Evolutionary conservation across 768 basidiomycete species (phyloP), one percentile per base, ranked within the genome.

Genomic region (Podaxis sp.): DNA sequence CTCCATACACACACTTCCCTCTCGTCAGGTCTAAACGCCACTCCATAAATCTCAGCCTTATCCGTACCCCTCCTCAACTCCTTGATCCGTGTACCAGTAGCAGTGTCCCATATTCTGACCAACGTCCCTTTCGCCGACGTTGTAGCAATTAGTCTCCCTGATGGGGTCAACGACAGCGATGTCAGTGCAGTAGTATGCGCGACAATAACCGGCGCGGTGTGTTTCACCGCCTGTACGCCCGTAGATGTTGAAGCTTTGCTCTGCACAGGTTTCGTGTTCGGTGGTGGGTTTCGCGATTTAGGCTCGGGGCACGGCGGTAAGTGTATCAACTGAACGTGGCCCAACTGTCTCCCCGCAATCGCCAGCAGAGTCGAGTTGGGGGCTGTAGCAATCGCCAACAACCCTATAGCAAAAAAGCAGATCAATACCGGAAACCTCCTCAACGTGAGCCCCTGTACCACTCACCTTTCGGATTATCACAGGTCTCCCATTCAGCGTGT

Each of bases 1-100:
- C 93, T 95, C 90, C 93, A 94, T 10, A 93, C 94, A 69, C 91
- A 93, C 0, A 96, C 77, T 67, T 95, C 92, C 62, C 82, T 84
- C 69, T 96, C 95, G 67, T 94, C 93, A 3, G 87, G 88, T 40
- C 94, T 83, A 74, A 96, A 94, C 12, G 90, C 88, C 20, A 95
- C 90, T 2, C 93, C 93, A 73, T 94, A 96, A 49, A 96, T 95
- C 69, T 91, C 88, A 30, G 95, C 95, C 69, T 92, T 89, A 74
- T 97, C 95, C 17, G 90, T 84, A 8, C 95, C 95, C 71, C 95
- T 82, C 61, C 95, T 79, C 30, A 97, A 82, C 72, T 96, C 95
- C 51, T 88, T 82, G 24, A 91, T 74, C 52, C 91, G 84, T 67
- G 87, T 89, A 17, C 91, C 90, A 7, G 87, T 84, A 6, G 77